phyloP scores from a whole-genome alignment of 305 asterid genomes.

The Solanum hybrid region DNA sequence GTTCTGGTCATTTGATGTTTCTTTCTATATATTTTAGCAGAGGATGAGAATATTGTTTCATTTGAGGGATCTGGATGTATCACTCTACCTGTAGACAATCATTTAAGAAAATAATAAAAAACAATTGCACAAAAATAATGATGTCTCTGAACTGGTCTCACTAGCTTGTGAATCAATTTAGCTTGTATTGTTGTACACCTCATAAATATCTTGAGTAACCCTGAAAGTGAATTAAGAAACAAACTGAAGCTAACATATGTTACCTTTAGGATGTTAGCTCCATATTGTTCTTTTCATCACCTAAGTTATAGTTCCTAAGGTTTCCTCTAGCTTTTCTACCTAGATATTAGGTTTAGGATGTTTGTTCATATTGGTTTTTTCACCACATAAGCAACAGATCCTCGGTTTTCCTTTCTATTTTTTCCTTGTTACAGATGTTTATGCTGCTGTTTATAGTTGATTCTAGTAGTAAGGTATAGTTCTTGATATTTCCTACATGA shows the following conservation, averaged over 20 bases:
- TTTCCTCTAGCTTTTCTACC: neutral
- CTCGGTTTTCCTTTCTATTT: neutral
- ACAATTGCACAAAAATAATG: neutral
- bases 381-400: neutral
- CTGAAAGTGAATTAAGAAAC: neutral
- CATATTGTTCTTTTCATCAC: neutral
- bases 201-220: neutral
- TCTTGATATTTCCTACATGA: constrained; percentile 2
- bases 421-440: neutral
- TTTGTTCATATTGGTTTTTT: neutral
- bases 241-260: neutral
- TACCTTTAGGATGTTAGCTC: neutral
- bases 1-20: neutral
- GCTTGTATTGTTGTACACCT: neutral
- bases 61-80: neutral
- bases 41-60: neutral
- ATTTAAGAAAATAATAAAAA: neutral
- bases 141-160: neutral
- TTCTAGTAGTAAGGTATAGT: neutral
- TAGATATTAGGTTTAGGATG: neutral
- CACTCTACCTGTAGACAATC: neutral
- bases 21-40: neutral
- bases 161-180: neutral
- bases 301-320: neutral
- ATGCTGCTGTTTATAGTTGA: neutral